Conservation (phyloP, 2,329 filamentous ascomycete genomes). For the Helminthosporium solani region DNA sequence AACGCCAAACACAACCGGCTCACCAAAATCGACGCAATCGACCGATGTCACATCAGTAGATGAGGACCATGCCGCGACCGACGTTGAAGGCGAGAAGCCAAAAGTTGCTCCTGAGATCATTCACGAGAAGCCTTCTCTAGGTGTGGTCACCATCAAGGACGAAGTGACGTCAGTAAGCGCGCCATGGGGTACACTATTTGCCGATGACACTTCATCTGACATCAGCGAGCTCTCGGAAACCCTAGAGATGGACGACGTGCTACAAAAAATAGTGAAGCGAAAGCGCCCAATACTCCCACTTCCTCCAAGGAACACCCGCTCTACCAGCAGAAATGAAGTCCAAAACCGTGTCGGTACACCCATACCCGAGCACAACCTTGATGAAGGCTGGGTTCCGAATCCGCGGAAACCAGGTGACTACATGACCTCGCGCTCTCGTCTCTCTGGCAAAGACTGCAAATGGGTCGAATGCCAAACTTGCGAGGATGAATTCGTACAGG, state of each 20-base stretch:
- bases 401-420: conserved; percentile 58
- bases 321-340: conserved; percentile 32
- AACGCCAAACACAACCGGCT: conserved; percentile 30
- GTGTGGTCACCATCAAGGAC: conserved; percentile 32
- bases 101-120: conserved; percentile 26
- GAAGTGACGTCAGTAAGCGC: conserved; percentile 25
- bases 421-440: conserved; percentile 72
- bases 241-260: conserved; percentile 41
- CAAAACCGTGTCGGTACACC: conserved; percentile 33
- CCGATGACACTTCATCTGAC: conserved; percentile 37
- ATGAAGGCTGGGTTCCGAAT: conserved; percentile 31
- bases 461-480: conserved; percentile 93
- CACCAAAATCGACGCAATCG: conserved; percentile 38
- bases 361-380: conserved; percentile 17
- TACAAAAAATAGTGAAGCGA: conserved; percentile 39
- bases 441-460: conserved; percentile 72
- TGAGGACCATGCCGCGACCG: conserved; percentile 24
- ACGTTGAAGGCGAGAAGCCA: conserved; percentile 12
- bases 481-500: conserved; percentile 78
- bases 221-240: conserved; percentile 44
- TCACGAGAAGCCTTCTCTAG: conserved; percentile 24
- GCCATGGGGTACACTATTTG: conserved; percentile 30
- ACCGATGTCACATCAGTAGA: conserved; percentile 43
- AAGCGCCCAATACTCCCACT: conserved; percentile 27
- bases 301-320: conserved; percentile 36